Evolutionary conservation across 2,329 filamentous ascomycete genomes (phyloP), one percentile per base, ranked within the genome.

Genomic region (Paraphaeosphaeria sporulosa): DNA sequence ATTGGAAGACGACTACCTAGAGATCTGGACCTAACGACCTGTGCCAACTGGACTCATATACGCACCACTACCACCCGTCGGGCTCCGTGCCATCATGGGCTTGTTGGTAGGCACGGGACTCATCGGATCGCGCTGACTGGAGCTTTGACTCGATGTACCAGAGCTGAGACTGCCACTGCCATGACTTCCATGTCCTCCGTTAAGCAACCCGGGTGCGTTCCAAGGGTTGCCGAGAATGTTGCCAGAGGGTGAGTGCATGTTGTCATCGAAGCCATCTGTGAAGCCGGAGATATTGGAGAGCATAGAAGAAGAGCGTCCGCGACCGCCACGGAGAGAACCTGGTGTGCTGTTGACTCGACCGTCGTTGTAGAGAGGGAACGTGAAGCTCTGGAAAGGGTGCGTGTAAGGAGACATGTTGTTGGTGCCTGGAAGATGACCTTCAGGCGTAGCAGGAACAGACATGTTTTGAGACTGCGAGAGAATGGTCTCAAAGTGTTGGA

Each of bases 401-500:
- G 66, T 66, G 52, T 74, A 65, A 49, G 72, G 73, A 61, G 72
- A 74, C 78, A 65, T 77, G 65, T 40, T 76, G 66, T 58, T 79
- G 69, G 84, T 85, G 58, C 85, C 85, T 25, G 86, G 85, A 15
- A 88, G 75, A 34, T 83, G 81, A 30, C 85, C 85, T 75, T 89
- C 87, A n/a, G 87, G 87, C n/a, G 86, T 88, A 0, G 78, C 78
- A 34, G 81, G 81, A 43, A 80, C 77, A 27, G 80, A 79, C 70
- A 71, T 65, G 47, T 70, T 66, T 51, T 74, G 71, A 27, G 75
- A 72, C 51, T 65, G 64, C 60, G 80, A 75, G 48, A 79, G 68
- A 19, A 80, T 70, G 25, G 75, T 72, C 59, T 82, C 81, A 51
- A 76, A 73, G 32, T 78, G 75, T 58, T 76, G 72, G 30, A 74